A percentile compares a stretch with the other conserved stretches of the same genome.
These are phyloP conservation scores for Hebeloma cylindrosporum DNA, from an alignment of 768 basidiomycete genomes.

Conservation along the genomic window DNA sequence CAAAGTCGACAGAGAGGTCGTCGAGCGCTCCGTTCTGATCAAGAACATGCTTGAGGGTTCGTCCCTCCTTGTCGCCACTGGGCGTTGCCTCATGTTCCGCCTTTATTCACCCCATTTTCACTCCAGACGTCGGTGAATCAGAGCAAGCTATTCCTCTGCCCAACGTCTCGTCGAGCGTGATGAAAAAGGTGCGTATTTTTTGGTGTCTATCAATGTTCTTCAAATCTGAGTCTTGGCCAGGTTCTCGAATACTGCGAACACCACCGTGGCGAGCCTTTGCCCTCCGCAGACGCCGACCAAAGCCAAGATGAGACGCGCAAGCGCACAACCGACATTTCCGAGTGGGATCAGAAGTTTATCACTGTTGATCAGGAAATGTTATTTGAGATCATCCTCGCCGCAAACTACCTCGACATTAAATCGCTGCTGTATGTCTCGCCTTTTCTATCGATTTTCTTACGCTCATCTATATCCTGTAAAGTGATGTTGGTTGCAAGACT, in stretches of 20 bases:
- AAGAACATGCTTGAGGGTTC: slow-evolving; percentile 98
- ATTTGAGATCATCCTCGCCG: slow-evolving; percentile 98
- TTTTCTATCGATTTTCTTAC: slow-evolving; percentile 1
- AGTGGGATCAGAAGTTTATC: slow-evolving; percentile 99
- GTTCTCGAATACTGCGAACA: slow-evolving; percentile 99
- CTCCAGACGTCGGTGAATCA: slow-evolving; percentile 86
- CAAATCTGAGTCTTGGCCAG: slow-evolving; percentile 39
- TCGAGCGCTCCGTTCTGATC: slow-evolving; percentile 93
- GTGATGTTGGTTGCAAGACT: slow-evolving; percentile 97
- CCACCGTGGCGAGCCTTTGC: slow-evolving; percentile 96
- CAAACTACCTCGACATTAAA: slow-evolving; percentile 99
- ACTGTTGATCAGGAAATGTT: slow-evolving; percentile 99
- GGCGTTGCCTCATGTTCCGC: slow-evolving; percentile 12
- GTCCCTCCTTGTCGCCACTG: slow-evolving; percentile 31
- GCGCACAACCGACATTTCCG: slow-evolving; percentile 96
- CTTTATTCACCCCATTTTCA: slow-evolving; percentile 16
- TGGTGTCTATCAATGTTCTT: slow-evolving; percentile 8
- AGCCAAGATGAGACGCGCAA: slow-evolving; percentile 93
- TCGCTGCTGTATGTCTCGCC: slow-evolving; percentile 78
- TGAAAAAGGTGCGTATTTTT: slow-evolving; percentile 73
- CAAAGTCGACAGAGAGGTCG: slow-evolving; percentile 89
- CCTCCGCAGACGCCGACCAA: slow-evolving; percentile 76
- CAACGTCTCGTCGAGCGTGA: slow-evolving; percentile 88
- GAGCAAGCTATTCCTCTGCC: slow-evolving; percentile 94
- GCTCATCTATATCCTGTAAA: slow-evolving; percentile 29